Base-by-base conservation (phyloP, 768 basidiomycete species). In the Udeniomyces megalosporus region DNA sequence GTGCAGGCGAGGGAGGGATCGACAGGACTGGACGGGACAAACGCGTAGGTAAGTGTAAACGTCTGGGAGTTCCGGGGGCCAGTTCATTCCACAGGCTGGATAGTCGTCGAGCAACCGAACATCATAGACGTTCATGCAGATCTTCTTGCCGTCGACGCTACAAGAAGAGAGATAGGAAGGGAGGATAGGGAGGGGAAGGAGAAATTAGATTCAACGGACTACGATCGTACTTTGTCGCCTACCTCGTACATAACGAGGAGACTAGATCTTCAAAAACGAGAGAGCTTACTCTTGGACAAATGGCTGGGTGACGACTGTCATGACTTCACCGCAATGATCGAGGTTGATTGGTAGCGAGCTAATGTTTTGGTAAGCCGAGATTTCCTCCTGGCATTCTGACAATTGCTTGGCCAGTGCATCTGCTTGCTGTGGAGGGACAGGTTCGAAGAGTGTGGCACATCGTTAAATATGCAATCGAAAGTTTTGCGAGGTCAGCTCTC, bases 51-150 rank as follows among this genome's bases (percentile, higher is more conserved):
- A 93, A 0, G 76, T 74, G 20, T 83, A 84, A 10, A 97, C 76
- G 51, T 82, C 80, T 3, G 78, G 73, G 52, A 97, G 81, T 69
- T 91, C 88, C 35, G 84, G 83, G 7, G 92, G 93, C 93, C 92
- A 99, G 74, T 91, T 93, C 89, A 93, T 87, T 2, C 93, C 95
- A 72, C 95, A 99, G 0, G 82, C 84, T 20, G 95, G 95, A 38
- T 71, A 75, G 14, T 79, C 79, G 71, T 99, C 95, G 59, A 86
- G 83, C n/a, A 85, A 75, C 28, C 95, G 85, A 15, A 96, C 81
- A 70, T 99, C 95, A 68, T 99, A 99, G 44, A 96, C 82, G 71
- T 99, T 99, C 65, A 92, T 76, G 71, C 95, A 99, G 75, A 82
- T 83, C 29, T 78, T 74, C 66, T 78, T 75, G 12, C 82, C 86